Evolutionary conservation across 129 eudicot genomes (phyloP).

Genomic region (Ambrosia trifida): DNA sequence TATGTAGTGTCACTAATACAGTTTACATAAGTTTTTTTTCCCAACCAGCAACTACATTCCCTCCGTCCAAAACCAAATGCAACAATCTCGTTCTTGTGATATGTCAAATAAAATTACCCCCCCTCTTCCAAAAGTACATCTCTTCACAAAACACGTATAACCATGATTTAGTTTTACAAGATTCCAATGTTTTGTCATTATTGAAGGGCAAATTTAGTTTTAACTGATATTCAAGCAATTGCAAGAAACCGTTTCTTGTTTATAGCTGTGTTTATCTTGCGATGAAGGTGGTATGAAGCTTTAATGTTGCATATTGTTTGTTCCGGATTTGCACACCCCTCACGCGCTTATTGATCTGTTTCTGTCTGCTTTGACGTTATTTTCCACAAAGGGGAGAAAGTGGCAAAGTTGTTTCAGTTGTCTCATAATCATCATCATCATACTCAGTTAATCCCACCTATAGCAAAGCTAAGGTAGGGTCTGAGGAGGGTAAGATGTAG

Average conservation of each 20-base stretch:
- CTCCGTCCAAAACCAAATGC: background rate
- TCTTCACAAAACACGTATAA: background rate
- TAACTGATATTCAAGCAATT: background rate
- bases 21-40: background rate
- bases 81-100: background rate
- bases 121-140: background rate
- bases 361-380: background rate
- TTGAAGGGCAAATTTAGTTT: background rate
- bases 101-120: constrained; percentile 6
- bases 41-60: background rate
- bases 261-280: background rate
- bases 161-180: background rate
- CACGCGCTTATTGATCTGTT: background rate
- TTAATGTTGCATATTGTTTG: constrained; percentile 1
- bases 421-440: too few species aligned
- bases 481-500: too few species aligned
- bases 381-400: background rate
- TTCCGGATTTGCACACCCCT: background rate
- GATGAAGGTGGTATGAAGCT: background rate
- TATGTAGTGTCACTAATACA: constrained; percentile 13
- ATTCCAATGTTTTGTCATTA: background rate
- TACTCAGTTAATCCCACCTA: too few species aligned
- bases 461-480: too few species aligned
- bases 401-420: background rate
- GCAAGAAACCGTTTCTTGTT: background rate